Conservation (phyloP, 2,329 filamentous ascomycete species). For the Massarina eburnea region DNA sequence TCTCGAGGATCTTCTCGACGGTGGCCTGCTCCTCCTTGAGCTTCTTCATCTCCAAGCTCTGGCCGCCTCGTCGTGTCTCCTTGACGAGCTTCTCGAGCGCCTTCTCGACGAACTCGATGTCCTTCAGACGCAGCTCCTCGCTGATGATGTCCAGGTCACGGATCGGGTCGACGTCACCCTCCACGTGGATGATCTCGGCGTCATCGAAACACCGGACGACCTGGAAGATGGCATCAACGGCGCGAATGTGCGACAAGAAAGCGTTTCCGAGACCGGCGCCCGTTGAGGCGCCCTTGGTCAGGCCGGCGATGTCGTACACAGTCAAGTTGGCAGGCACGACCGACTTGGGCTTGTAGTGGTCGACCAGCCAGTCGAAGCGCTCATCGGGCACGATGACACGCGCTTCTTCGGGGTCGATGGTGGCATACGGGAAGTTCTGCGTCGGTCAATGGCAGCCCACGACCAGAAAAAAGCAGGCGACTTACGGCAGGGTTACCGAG, state of each 20-base stretch:
- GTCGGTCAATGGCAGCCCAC: slow-evolving; percentile 23
- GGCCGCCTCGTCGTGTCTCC: slow-evolving; percentile 90
- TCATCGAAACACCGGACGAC: slow-evolving; percentile 97
- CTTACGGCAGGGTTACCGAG: slow-evolving; percentile 94
- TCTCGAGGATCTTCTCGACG: slow-evolving; percentile 84
- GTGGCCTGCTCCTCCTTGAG: slow-evolving; percentile 90
- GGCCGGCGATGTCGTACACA: slow-evolving; percentile 96
- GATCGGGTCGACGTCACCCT: slow-evolving; percentile 94
- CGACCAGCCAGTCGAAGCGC: slow-evolving; percentile 90
- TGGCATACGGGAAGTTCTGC: slow-evolving; percentile 97
- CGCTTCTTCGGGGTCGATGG: slow-evolving; percentile 97
- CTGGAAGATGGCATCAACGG: slow-evolving; percentile 97
- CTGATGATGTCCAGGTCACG: slow-evolving; percentile 96
- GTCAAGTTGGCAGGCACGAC: slow-evolving; percentile 96
- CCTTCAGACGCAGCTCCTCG: slow-evolving; percentile 94
- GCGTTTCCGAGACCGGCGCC: slow-evolving; percentile 96
- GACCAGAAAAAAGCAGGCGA: slow-evolving; percentile 21
- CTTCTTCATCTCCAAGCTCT: slow-evolving; percentile 98
- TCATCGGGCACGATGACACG: slow-evolving; percentile 96
- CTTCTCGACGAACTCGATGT: slow-evolving; percentile 98
- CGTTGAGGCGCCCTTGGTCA: slow-evolving; percentile 93
- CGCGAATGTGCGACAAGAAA: slow-evolving; percentile 98
- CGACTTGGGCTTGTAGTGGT: slow-evolving; percentile 98
- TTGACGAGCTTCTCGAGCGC: slow-evolving; percentile 88
- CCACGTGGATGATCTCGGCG: slow-evolving; percentile 98